Evolutionary conservation across 2,329 filamentous ascomycete genomes (phyloP).

Genomic region (Gremmenia infestans): DNA sequence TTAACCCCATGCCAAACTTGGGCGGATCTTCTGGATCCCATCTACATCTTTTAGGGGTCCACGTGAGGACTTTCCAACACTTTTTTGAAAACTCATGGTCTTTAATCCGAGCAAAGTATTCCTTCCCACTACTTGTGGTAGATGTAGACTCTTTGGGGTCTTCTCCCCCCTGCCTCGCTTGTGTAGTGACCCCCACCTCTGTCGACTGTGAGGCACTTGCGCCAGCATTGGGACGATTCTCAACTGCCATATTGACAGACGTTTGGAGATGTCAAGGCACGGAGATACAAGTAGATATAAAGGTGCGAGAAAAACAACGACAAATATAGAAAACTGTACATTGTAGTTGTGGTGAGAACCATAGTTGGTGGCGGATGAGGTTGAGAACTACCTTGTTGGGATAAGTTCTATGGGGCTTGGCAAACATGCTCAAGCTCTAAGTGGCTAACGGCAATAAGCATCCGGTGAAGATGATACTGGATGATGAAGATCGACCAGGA

Average conservation of each 20-base stretch:
- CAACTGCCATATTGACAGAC: not conserved
- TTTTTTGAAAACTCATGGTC: conserved; percentile 12
- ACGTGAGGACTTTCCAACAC: conserved; percentile 39
- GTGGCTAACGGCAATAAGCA: not conserved
- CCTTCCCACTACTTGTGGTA: conserved; percentile 7
- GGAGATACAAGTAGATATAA: no score
- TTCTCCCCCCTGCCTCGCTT: not conserved
- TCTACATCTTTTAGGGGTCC: conserved; percentile 61
- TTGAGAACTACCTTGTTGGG: not conserved
- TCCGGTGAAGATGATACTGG: not conserved
- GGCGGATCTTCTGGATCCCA: conserved; percentile 64
- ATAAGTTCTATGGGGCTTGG: not conserved
- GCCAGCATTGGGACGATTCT: not conserved
- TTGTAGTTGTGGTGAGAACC: no score
- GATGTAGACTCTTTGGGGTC: conserved; percentile 1
- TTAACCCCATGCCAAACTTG: conserved; percentile 61
- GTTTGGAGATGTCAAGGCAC: no score
- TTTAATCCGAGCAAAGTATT: conserved; percentile 12
- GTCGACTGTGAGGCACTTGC: not conserved
- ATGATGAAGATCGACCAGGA: not conserved
- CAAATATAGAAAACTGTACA: no score
- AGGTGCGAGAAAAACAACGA: no score
- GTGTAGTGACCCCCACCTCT: not conserved
- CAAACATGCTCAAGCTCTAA: not conserved
- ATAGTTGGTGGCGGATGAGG: no score